phyloP scores from a whole-genome alignment of 345 rosid species.

The Linum trigynum region DNA sequence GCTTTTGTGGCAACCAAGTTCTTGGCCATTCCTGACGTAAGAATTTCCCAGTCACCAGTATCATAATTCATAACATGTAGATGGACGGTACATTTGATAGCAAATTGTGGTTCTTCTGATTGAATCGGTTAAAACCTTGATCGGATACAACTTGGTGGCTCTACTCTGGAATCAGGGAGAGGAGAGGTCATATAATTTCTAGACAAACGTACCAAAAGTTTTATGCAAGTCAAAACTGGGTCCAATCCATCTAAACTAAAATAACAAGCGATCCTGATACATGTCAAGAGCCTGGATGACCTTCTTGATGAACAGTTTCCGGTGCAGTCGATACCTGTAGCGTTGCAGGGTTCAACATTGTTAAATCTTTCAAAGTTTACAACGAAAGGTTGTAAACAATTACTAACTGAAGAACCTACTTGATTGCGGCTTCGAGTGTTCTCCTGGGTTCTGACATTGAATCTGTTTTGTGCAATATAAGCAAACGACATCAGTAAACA shows the following conservation, averaged over 20 bases:
- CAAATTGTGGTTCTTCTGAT: no score
- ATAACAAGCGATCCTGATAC: conserved; percentile 66
- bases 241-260: conserved; percentile 14
- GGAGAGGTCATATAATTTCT: no score
- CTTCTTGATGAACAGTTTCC: conserved; percentile 66
- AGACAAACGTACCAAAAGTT: no score
- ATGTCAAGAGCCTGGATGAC: conserved; percentile 57
- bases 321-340: conserved; percentile 56
- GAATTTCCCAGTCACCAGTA: no score
- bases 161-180: no score
- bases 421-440: conserved; percentile 53
- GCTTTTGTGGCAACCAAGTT: no score
- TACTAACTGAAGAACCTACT: conserved; percentile 22
- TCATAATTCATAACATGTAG: no score
- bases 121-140: no score
- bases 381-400: neutral
- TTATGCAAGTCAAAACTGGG: neutral
- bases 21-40: no score
- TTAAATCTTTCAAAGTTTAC: neutral
- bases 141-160: no score
- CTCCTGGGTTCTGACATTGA: conserved; percentile 46
- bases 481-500: neutral
- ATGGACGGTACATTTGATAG: no score
- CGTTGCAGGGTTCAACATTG: conserved; percentile 13
- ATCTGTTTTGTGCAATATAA: conserved; percentile 30